A percentile compares a stretch with the other conserved stretches of the same genome.
phyloP scores from a whole-genome alignment of 1,284 basidiomycete genomes.

The Austroboletus niveus region DNA sequence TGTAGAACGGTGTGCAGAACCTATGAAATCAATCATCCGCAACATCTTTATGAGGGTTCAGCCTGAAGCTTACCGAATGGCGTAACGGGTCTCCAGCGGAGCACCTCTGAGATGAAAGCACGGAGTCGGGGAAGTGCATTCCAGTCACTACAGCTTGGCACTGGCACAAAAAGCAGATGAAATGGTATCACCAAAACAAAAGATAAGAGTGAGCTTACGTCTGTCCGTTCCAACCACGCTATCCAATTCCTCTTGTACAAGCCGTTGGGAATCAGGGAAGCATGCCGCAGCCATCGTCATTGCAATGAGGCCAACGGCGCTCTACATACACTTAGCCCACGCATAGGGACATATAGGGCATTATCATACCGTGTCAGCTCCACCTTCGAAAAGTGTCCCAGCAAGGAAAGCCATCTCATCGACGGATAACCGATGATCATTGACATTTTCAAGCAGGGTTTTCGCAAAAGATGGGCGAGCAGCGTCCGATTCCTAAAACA shows the following conservation, averaged over 20 bases:
- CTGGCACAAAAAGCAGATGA: slow-evolving; percentile 11
- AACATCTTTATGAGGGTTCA: not conserved
- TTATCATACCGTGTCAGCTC: slow-evolving; percentile 51
- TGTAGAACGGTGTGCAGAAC: slow-evolving; percentile 55
- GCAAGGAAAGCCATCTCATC: slow-evolving; percentile 60
- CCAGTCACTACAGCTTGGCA: slow-evolving; percentile 51
- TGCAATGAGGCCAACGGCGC: slow-evolving; percentile 54
- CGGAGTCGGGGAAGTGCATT: slow-evolving; percentile 51
- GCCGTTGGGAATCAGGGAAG: slow-evolving; percentile 52
- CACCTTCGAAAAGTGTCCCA: slow-evolving; percentile 64
- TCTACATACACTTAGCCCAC: slow-evolving; percentile 29
- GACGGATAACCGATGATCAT: slow-evolving; percentile 47
- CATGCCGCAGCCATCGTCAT: slow-evolving; percentile 63
- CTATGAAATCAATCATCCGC: slow-evolving; percentile 21
- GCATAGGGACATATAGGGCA: not conserved
- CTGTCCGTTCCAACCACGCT: slow-evolving; percentile 46
- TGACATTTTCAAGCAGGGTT: slow-evolving; percentile 54
- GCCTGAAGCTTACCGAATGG: slow-evolving; percentile 39
- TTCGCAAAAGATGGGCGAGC: slow-evolving; percentile 49
- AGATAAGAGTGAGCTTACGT: slow-evolving; percentile 31
- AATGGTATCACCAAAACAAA: not conserved
- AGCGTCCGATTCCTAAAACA: slow-evolving; percentile 32
- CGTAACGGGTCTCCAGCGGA: slow-evolving; percentile 63
- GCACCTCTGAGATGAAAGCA: slow-evolving; percentile 61
- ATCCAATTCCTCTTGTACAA: slow-evolving; percentile 43